phyloP scores from a whole-genome alignment of 2,329 filamentous ascomycete genomes.

The Alternaria sp. region DNA sequence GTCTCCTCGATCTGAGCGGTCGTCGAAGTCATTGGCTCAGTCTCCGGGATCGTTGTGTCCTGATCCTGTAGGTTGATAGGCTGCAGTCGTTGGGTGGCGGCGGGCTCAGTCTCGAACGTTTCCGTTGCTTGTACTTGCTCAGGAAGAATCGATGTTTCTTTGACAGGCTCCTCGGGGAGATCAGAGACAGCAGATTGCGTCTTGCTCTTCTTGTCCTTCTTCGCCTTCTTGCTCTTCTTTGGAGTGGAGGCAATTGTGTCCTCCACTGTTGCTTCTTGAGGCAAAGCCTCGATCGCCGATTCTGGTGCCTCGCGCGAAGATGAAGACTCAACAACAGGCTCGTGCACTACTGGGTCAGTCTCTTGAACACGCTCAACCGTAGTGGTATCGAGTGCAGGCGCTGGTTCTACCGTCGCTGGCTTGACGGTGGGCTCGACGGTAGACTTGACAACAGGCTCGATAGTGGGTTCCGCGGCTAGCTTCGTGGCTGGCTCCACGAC shows the following conservation, averaged over 20 bases:
- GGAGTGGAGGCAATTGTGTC: slow-evolving; percentile 19
- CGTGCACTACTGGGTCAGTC: not conserved
- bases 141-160: not conserved
- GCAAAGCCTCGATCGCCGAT: slow-evolving; percentile 3
- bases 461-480: not conserved
- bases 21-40: not conserved
- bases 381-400: not conserved
- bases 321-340: not conserved
- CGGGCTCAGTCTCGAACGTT: not conserved
- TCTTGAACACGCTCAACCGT: not conserved
- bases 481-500: not conserved
- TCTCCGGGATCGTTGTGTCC: not conserved
- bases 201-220: slow-evolving; percentile 41
- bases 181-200: slow-evolving; percentile 19
- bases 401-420: not conserved
- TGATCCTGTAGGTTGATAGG: not conserved
- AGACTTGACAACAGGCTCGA: not conserved
- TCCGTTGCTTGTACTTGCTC: slow-evolving; percentile 4
- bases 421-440: not conserved
- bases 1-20: not conserved
- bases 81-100: not conserved
- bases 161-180: slow-evolving; percentile 1
- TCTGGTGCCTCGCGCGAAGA: not conserved
- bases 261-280: slow-evolving; percentile 13
- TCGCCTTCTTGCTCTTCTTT: slow-evolving; percentile 35